phyloP scores from a whole-genome alignment of 768 basidiomycete genomes.

The Astraeus odoratus region DNA sequence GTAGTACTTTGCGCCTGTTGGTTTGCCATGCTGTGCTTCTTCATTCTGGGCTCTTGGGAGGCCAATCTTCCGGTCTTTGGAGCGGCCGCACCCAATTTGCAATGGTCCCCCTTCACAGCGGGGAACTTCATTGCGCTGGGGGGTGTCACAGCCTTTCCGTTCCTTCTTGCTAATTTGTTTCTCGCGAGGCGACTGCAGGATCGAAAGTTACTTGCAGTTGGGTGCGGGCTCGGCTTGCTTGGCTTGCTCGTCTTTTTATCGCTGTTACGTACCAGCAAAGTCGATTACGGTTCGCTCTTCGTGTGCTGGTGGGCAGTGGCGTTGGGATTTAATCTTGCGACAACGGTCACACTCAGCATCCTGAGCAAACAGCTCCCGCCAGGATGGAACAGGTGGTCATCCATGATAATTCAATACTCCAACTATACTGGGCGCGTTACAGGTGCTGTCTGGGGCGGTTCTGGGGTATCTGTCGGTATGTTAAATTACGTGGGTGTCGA shows the following conservation, averaged over 20 bases:
- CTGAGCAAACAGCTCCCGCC: constrained; percentile 64
- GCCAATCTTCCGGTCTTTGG: constrained; percentile 60
- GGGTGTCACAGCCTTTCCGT: constrained; percentile 54
- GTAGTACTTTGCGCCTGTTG: constrained; percentile 61
- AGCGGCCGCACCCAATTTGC: constrained; percentile 33
- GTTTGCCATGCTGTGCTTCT: constrained; percentile 64
- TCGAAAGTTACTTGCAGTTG: constrained; percentile 48
- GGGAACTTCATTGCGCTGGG: constrained; percentile 70
- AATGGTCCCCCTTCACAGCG: constrained; percentile 55
- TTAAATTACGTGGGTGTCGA: constrained; percentile 51
- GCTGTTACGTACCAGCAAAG: constrained; percentile 33
- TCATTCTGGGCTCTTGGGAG: constrained; percentile 66
- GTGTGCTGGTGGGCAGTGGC: constrained; percentile 45
- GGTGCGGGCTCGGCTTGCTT: constrained; percentile 41
- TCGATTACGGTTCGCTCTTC: constrained; percentile 43
- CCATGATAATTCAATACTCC: constrained; percentile 59
- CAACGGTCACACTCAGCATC: constrained; percentile 58
- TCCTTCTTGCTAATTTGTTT: constrained; percentile 56
- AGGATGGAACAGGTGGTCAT: constrained; percentile 50
- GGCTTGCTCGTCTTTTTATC: constrained; percentile 48
- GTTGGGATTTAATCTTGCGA: constrained; percentile 68
- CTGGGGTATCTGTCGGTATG: constrained; percentile 51
- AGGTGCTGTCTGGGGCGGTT: constrained; percentile 64
- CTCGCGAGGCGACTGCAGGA: constrained; percentile 55
- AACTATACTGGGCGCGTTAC: constrained; percentile 60